Evolutionary conservation across 169 alveolate genomes (phyloP), one percentile per base, ranked within the genome.

Genomic region (Eimeria acervulina): DNA sequence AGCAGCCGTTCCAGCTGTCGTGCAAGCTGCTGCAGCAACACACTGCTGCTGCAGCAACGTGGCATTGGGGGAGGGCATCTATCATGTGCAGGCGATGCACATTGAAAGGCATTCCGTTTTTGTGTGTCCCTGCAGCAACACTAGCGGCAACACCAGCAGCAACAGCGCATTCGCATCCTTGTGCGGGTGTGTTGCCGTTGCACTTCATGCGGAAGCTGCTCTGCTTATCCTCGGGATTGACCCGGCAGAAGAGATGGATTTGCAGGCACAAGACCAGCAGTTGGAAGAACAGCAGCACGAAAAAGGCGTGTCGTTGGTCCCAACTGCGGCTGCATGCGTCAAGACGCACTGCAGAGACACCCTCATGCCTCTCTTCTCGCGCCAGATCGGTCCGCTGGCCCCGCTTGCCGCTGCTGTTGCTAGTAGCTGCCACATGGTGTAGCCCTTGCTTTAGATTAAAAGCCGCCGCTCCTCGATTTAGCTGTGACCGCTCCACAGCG

Each of bases 151-250:
- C n/a, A 87, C 47, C 66, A 87, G 61, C 55, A 61, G 83, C 93
- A 61, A 44, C 93, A 61, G 83, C 63, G 1, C 26, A 26, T 87
- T 87, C 40, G 83, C 81, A 36, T 33, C 93, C 38, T 52, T 87
- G 81, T 87, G 93, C 81, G 93, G 93, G 83, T 61, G 93, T 23
- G 93, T 52, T 87, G 93, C 93, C 83, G 93, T 87, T 23, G 93
- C 93, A 36, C 93, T 87, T 13, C 81, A 87, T 23, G 93, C 81
- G 83, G 93, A 87, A 70, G 93, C 93, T 55, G 93, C 93, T 23
- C 63, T 87, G 59, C 61, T 87, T 0, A 23, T 40, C 2, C 81
- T 87, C 0, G 81, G 93, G 42, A n/a, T 87, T 7, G 93, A 87
- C 52, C 33, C 83, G 12, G 40, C 78, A 33, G 33, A 44, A 33